phyloP scores from a whole-genome alignment of 2,329 filamentous ascomycete genomes.

The Biscogniauxia marginata region DNA sequence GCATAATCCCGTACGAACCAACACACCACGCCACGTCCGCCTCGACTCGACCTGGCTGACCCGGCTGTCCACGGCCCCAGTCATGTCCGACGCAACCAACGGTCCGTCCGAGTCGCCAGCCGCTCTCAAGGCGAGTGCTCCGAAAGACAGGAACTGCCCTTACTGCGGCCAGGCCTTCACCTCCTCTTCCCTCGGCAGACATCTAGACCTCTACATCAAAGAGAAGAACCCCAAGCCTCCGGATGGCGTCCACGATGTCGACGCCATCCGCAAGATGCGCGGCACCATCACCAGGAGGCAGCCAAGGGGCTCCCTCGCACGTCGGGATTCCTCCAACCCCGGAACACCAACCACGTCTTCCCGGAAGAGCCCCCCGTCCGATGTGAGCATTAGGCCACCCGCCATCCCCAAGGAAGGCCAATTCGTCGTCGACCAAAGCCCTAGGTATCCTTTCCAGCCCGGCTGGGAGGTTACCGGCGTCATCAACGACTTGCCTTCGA shows the following conservation, averaged over 20 bases:
- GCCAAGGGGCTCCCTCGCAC: constrained; percentile 63
- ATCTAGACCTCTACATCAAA: constrained; percentile 92
- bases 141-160: constrained; percentile 84
- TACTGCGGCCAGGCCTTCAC: constrained; percentile 91
- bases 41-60: too few relatives aligned
- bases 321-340: constrained; percentile 62
- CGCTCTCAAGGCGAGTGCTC: constrained; percentile 45
- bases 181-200: constrained; percentile 87
- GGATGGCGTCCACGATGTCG: constrained; percentile 87
- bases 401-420: constrained; percentile 42
- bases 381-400: constrained; percentile 38
- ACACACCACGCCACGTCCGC: not conserved
- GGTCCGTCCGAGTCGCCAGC: constrained; percentile 36
- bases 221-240: constrained; percentile 85
- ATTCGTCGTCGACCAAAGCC: constrained; percentile 46
- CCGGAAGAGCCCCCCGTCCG: constrained; percentile 42
- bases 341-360: constrained; percentile 46
- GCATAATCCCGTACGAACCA: not conserved
- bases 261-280: constrained; percentile 80
- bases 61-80: not conserved
- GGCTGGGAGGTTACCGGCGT: constrained; percentile 77
- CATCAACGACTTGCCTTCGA: constrained; percentile 68
- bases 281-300: constrained; percentile 85
- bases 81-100: constrained; percentile 21
- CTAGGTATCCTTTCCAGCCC: constrained; percentile 56